Base-by-base conservation (phyloP, 164 flowering plant species). In the Magnolia officinalis region DNA sequence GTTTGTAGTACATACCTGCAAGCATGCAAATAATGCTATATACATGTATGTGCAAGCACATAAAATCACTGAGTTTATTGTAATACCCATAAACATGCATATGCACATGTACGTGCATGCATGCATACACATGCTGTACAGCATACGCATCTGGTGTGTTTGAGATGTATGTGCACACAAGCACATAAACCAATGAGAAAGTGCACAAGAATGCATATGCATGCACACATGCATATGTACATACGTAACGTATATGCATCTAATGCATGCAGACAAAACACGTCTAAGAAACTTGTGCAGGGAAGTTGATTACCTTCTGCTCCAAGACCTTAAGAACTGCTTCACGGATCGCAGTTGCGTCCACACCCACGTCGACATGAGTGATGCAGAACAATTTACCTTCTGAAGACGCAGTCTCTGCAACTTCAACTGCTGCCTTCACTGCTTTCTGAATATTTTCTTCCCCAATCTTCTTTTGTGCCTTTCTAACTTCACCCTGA, bases 301-400 rank as follows among this genome's bases (percentile, higher is more conserved):
- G 18, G 18, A 55, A 11, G 61, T 55, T 55, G 61, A 37, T 55
- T 55, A 50, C 72, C 72, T 70, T 70, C 58, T 50, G 58, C 58
- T 70, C 72, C 72, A 70, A 50, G 72, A 70, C 94, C 88, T 88
- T 89, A 16, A 85, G 72, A 74, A 92, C 98, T 67, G 99, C 98
- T 82, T 94, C 98, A 59, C 98, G 95, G 7, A 93, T 87, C 21
- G 99, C 98, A 70, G 87, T 66, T 70, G 90, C 84, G 75, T 96
- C 99, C 78, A 88, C 67, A 75, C 98, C 99, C 68, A 93, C 96
- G 88, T 90, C 89, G 72, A 94, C 89, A 64, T 64, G 87, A 52
- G 85, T 80, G 37, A 94, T 77, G 76, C 93, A 94, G 81, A 88
- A 96, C 4, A 84, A 20, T 75, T 93, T 92, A 70, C 98, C 98